These are phyloP conservation scores for Phtheirospermum japonicum DNA, from an alignment of 257 asterid genomes.

Conservation along the genomic window DNA sequence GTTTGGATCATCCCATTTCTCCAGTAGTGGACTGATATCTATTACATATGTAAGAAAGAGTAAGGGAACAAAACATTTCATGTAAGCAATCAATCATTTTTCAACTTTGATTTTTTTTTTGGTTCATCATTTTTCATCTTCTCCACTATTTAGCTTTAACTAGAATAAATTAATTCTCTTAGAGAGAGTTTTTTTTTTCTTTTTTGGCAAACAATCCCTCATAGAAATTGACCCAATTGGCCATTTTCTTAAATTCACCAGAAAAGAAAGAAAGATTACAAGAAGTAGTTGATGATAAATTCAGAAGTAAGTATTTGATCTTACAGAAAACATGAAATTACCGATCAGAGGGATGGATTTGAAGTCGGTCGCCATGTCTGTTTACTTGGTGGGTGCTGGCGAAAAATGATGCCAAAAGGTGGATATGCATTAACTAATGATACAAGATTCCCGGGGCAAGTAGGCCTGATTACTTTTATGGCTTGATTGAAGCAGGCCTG, in stretches of 20 bases:
- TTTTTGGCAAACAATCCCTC: neutral
- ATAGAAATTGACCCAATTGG: neutral
- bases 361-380: slow-evolving; percentile 75
- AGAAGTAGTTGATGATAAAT: neutral
- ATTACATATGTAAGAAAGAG: slow-evolving; percentile 1
- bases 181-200: too few relatives aligned
- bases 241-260: slow-evolving; percentile 5
- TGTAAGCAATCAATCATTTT: too few relatives aligned
- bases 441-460: neutral
- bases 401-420: slow-evolving; percentile 25
- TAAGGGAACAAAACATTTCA: too few relatives aligned
- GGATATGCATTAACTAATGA: neutral
- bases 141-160: too few relatives aligned
- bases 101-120: neutral
- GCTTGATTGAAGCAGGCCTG: too few relatives aligned
- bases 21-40: slow-evolving; percentile 71
- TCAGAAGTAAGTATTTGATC: neutral
- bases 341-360: slow-evolving; percentile 79
- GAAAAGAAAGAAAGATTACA: neutral
- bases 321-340: slow-evolving; percentile 14
- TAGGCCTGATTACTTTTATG: neutral
- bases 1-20: slow-evolving; percentile 77
- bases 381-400: neutral
- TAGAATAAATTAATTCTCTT: too few relatives aligned
- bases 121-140: neutral